A percentile compares a stretch with the other conserved stretches of the same genome.
These are phyloP conservation scores for Thalassia testudinum DNA, from an alignment of 116 monocot species.

Conservation along the genomic window DNA sequence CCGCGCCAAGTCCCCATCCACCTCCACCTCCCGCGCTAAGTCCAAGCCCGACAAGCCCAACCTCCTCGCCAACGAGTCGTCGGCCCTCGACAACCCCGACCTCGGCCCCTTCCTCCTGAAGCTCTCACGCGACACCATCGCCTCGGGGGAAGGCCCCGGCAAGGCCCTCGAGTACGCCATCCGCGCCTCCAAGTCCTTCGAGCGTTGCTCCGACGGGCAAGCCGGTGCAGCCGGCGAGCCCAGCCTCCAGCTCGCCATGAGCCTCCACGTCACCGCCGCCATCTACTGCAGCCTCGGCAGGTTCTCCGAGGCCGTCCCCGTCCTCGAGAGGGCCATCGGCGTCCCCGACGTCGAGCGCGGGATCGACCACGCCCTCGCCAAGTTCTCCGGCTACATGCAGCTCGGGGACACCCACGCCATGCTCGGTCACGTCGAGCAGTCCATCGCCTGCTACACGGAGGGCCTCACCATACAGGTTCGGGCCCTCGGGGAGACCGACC, in stretches of 20 bases:
- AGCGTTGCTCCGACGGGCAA: constrained; percentile 31
- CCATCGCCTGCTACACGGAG: constrained; percentile 58
- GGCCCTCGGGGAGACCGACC: constrained; percentile 75
- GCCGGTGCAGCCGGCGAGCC: constrained; percentile 6
- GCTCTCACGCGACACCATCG: constrained; percentile 76
- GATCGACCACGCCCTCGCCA: constrained; percentile 60
- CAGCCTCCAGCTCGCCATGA: constrained; percentile 83
- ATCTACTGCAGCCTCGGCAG: constrained; percentile 75
- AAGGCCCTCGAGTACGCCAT: constrained; percentile 85
- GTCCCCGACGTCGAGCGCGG: constrained; percentile 40
- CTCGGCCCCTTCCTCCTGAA: constrained; percentile 91
- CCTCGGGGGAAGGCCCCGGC: constrained; percentile 65
- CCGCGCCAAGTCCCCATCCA: not conserved
- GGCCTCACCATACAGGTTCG: constrained; percentile 86
- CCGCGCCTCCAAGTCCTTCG: constrained; percentile 72
- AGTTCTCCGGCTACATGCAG: constrained; percentile 95
- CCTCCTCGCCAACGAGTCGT: constrained; percentile 5
- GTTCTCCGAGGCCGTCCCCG: constrained; percentile 69
- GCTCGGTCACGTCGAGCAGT: constrained; percentile 67
- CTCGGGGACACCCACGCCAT: constrained; percentile 92
- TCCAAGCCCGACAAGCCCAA: constrained; percentile 3
- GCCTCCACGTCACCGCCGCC: constrained; percentile 86
- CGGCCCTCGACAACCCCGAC: constrained; percentile 88
- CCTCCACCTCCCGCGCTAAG: constrained; percentile 1
- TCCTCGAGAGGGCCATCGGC: constrained; percentile 72